Conservation (phyloP, 164 flowering plant genomes). For the Nymphaea thermarum region DNA sequence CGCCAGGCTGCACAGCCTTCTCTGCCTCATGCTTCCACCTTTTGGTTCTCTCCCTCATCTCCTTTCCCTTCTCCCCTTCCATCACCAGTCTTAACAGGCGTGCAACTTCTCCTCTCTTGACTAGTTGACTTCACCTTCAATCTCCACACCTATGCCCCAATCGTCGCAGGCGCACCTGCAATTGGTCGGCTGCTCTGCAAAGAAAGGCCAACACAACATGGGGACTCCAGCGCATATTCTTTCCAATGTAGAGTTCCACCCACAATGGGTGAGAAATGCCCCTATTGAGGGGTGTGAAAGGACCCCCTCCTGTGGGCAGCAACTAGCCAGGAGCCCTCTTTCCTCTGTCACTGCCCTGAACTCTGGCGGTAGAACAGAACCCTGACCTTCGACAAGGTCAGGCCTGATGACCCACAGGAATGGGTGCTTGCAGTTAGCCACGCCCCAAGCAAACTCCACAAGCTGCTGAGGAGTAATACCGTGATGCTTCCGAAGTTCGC, state of each 20-base stretch:
- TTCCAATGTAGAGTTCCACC: conserved; percentile 26
- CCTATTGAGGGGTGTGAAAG: conserved; percentile 22
- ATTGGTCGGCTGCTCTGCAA: conserved; percentile 12
- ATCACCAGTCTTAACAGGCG: not conserved
- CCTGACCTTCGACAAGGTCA: conserved; percentile 34
- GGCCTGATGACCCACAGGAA: conserved; percentile 49
- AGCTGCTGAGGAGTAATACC: conserved; percentile 15
- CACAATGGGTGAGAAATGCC: conserved; percentile 27
- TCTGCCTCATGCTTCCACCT: conserved; percentile 1
- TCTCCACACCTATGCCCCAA: conserved; percentile 6
- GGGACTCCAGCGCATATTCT: conserved; percentile 18
- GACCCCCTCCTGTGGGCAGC: conserved; percentile 31
- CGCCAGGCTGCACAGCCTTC: not conserved
- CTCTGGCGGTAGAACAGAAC: conserved; percentile 4
- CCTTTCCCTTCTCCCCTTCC: conserved; percentile 5
- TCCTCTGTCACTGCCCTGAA: conserved; percentile 4
- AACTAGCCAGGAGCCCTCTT: conserved; percentile 9
- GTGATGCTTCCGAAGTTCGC: conserved; percentile 34
- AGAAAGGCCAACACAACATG: conserved; percentile 24
- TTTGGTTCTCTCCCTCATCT: conserved; percentile 1
- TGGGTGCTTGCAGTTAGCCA: conserved; percentile 19
- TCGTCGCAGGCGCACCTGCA: too few relatives aligned
- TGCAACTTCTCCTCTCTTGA: conserved; percentile 1
- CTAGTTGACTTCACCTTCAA: conserved; percentile 1
- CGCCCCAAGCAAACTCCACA: conserved; percentile 35